Evolutionary conservation across 2,329 filamentous ascomycete genomes (phyloP).

Genomic region (Proliferodiscus dingleyae): DNA sequence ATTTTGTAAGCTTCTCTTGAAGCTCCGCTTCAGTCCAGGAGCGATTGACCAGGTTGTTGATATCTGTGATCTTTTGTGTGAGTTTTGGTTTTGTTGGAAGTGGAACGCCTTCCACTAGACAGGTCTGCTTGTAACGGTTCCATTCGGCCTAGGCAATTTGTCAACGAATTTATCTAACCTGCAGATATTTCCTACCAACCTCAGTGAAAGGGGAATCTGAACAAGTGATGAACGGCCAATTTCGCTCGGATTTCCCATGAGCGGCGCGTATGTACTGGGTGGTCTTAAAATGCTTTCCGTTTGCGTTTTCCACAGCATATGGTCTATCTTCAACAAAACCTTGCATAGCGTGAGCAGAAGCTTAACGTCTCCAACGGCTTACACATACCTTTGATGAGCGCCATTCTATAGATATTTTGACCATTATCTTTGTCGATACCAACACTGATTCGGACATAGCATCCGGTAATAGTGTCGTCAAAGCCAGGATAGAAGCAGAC

Average conservation of each 20-base stretch:
- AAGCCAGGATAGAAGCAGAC: constrained; percentile 94
- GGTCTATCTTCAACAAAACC: constrained; percentile 74
- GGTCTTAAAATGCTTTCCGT: constrained; percentile 73
- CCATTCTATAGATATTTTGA: constrained; percentile 79
- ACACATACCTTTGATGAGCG: constrained; percentile 71
- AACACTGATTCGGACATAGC: constrained; percentile 80
- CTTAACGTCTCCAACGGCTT: neutral
- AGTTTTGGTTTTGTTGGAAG: constrained; percentile 70
- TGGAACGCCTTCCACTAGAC: constrained; percentile 65
- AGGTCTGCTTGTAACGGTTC: constrained; percentile 71
- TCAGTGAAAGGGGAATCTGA: constrained; percentile 85
- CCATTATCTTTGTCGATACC: constrained; percentile 70
- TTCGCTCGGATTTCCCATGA: constrained; percentile 76
- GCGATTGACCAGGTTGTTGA: constrained; percentile 74
- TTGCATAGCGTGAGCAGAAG: constrained; percentile 36
- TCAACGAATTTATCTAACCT: constrained; percentile 11
- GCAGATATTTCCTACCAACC: constrained; percentile 40
- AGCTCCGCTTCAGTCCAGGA: constrained; percentile 81
- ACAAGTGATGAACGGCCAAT: constrained; percentile 86
- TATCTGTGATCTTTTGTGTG: constrained; percentile 69
- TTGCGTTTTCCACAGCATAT: constrained; percentile 72
- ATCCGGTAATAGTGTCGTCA: constrained; percentile 73
- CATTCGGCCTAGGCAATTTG: constrained; percentile 60
- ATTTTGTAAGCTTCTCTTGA: constrained; percentile 69
- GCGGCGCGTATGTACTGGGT: constrained; percentile 79